A percentile compares a stretch with the other conserved stretches of the same genome.
phyloP scores from a whole-genome alignment of 768 basidiomycete genomes.

The Gautieria morchelliformis region DNA sequence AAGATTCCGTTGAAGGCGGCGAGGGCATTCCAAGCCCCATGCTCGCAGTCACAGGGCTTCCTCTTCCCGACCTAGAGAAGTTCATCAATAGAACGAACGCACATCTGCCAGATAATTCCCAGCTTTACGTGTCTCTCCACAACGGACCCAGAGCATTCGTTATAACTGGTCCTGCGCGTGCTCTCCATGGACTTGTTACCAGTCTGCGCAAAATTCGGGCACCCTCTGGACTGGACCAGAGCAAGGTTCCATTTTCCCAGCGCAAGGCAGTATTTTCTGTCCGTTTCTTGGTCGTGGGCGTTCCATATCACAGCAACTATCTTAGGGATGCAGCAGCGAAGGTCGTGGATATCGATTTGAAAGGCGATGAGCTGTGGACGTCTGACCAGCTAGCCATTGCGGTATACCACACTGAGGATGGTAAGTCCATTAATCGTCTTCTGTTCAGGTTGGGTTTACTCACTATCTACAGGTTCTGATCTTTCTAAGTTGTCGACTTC shows the following conservation, averaged over 20 bases:
- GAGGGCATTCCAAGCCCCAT: conserved; percentile 92
- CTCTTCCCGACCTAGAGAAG: conserved; percentile 62
- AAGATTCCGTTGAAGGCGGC: conserved; percentile 83
- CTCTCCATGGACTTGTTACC: conserved; percentile 91
- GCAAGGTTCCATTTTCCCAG: conserved; percentile 89
- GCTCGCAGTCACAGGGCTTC: conserved; percentile 81
- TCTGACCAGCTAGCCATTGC: conserved; percentile 63
- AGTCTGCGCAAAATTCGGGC: conserved; percentile 86
- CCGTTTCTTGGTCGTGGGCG: conserved; percentile 91
- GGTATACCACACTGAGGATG: conserved; percentile 89
- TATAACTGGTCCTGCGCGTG: conserved; percentile 82
- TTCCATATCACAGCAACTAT: conserved; percentile 92
- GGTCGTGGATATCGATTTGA: conserved; percentile 65
- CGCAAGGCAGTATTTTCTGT: conserved; percentile 88
- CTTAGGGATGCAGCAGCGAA: conserved; percentile 66
- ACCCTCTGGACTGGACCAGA: conserved; percentile 80
- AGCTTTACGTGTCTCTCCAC: conserved; percentile 79
- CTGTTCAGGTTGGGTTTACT: background rate
- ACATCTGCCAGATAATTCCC: conserved; percentile 68
- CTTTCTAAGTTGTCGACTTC: conserved; percentile 60
- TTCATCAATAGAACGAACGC: conserved; percentile 84
- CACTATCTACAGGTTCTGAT: conserved; percentile 59
- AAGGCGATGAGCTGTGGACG: conserved; percentile 70
- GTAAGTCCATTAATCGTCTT: conserved; percentile 34
- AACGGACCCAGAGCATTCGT: conserved; percentile 90